Evolutionary conservation across 2,329 filamentous ascomycete species (phyloP), one percentile per base, ranked within the genome.

Genomic region (Ophiostoma piceae): DNA sequence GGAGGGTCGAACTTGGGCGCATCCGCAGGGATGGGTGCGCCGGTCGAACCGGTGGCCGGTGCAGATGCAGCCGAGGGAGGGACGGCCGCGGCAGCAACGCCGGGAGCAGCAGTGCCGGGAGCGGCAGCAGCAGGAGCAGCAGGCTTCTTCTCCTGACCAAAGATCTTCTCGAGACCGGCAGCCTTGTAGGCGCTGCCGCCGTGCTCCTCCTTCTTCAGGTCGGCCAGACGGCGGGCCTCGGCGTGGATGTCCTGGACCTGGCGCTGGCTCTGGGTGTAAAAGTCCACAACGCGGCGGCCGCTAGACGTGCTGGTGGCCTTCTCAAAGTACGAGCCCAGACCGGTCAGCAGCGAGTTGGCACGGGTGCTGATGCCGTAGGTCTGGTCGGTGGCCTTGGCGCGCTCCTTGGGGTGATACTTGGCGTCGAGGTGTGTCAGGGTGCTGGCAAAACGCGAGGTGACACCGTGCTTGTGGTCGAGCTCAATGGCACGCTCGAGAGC

Each of bases 201-300:
- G 65, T 83, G 79, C 78, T 87, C 84, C 72, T 87, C 80, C 78
- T 88, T 89, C 89, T 97, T 97, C 74, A 99, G 80, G 74, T 96
- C 88, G 67, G 94, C 94, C 69, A 99, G 84, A 75, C 95, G 89
- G 73, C 90, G 86, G 41, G 95, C 95, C 84, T 99, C 95, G 73
- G 85, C 86, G 81, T 99, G 95, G 66, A 99, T 95, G 78, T 99
- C 95, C 76, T 92, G 85, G 41, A 97, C 93, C 81, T 98, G 94
- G 82, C 92, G 92, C 78, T 90, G 89, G 73, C 91, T 87, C 75
- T 92, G 84, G 8, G 89, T 85, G 82, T 99, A 99, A 82, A 99
- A 99, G 73, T 89, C 84, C 75, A 92, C 90, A 72, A 99, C 82
- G 81, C 90, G 92, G 83, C 94, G 88, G 75, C 95, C 95, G 1